Evolutionary conservation across 1,284 basidiomycete genomes (phyloP).

Genomic region (Psilocybe mexicana): DNA sequence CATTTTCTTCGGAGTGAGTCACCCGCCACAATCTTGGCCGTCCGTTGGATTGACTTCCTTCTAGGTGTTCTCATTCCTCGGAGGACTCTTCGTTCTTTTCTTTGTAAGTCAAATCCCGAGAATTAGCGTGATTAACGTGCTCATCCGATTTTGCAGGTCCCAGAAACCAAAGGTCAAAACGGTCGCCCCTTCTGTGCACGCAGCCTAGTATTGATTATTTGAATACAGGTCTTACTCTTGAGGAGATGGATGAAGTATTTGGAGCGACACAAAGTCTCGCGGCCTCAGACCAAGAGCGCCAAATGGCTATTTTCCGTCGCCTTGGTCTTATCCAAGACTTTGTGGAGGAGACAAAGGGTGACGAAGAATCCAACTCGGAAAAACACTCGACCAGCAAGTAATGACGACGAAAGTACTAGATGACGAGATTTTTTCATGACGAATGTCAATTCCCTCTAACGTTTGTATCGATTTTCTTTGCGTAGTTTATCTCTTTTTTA

Average conservation of each 20-base stretch:
- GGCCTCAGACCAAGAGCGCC: slow-evolving; percentile 53
- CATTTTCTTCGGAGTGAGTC: slow-evolving; percentile 64
- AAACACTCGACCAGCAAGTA: slow-evolving; percentile 5
- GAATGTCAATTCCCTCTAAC: not conserved
- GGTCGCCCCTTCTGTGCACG: not conserved
- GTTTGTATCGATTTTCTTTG: not conserved
- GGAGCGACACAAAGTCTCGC: slow-evolving; percentile 53
- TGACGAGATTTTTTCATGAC: not conserved
- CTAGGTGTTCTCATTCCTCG: slow-evolving; percentile 61
- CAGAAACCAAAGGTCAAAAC: slow-evolving; percentile 56
- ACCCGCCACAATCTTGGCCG: not conserved
- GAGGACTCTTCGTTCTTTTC: slow-evolving; percentile 63
- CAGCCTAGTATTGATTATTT: not conserved
- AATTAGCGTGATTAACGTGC: slow-evolving; percentile 1
- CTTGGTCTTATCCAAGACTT: slow-evolving; percentile 47
- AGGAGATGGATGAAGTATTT: slow-evolving; percentile 74
- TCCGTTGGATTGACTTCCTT: not conserved
- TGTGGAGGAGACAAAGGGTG: slow-evolving; percentile 13
- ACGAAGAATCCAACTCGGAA: slow-evolving; percentile 19
- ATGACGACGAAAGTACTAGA: not conserved
- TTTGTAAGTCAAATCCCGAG: slow-evolving; percentile 43
- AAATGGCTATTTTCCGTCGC: slow-evolving; percentile 55
- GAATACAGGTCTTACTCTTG: slow-evolving; percentile 51
- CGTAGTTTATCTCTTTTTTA: not conserved
- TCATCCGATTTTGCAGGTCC: slow-evolving; percentile 40